Percentiles rank a stretch among this genome's conserved stretches.
Evolutionary conservation across 1,284 basidiomycete species (phyloP).

Genomic region (Taiwanofungus camphoratus): DNA sequence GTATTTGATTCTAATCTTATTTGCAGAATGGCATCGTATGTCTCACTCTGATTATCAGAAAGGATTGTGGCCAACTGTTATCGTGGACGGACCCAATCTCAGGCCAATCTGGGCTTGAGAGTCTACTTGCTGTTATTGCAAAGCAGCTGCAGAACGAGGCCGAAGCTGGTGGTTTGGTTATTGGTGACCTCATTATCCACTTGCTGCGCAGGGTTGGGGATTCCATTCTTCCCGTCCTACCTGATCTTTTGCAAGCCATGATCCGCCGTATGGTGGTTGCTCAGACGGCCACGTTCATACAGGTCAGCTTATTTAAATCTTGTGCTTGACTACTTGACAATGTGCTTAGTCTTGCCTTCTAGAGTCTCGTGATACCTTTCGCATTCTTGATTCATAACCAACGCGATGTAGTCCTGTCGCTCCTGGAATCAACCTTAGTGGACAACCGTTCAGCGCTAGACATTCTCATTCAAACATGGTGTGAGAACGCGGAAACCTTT

Average conservation of each 20-base stretch:
- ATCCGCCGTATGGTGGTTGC: constrained; percentile 75
- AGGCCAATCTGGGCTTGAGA: constrained; percentile 70
- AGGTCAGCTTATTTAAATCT: constrained; percentile 45
- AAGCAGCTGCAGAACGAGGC: constrained; percentile 73
- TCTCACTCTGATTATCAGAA: constrained; percentile 81
- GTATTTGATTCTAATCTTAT: no score
- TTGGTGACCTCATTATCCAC: constrained; percentile 94
- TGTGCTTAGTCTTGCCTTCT: no score
- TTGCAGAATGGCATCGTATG: constrained; percentile 75
- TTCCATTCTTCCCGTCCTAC: constrained; percentile 75
- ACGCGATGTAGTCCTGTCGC: constrained; percentile 66
- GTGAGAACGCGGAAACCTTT: constrained; percentile 90
- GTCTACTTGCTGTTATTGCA: constrained; percentile 70
- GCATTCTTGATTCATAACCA: constrained; percentile 85
- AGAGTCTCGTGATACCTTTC: constrained; percentile 89
- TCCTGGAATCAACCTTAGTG: constrained; percentile 63
- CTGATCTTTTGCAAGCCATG: constrained; percentile 83
- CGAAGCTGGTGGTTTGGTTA: constrained; percentile 84
- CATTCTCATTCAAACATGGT: constrained; percentile 85
- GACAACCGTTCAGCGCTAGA: constrained; percentile 65
- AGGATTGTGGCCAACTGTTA: constrained; percentile 78
- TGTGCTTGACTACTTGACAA: no score
- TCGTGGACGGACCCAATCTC: constrained; percentile 61
- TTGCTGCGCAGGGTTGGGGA: constrained; percentile 79
- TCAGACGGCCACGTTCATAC: constrained; percentile 84